These are phyloP conservation scores for Thermothielavioides terrestris DNA, from an alignment of 495 filamentous ascomycete species.

Conservation along the genomic window DNA sequence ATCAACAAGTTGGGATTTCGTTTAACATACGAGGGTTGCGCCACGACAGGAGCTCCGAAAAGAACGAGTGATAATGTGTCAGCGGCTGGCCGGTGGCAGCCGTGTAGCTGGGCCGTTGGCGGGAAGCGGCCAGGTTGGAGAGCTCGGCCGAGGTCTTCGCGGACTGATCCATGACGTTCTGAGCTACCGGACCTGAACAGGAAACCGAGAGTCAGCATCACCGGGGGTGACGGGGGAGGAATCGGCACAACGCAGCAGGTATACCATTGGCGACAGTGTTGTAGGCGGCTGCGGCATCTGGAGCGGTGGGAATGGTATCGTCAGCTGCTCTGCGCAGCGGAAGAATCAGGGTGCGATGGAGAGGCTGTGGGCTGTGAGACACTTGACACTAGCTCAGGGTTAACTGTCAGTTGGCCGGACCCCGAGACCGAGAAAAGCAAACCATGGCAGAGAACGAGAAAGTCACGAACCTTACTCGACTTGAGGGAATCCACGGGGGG, in stretches of 20 bases:
- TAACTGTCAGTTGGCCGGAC: slow-evolving; percentile 31
- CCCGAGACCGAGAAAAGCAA: slow-evolving; percentile 1
- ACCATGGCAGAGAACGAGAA: background rate
- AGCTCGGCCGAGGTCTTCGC: slow-evolving; percentile 67
- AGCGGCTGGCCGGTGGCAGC: slow-evolving; percentile 78
- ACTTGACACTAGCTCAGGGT: too few species aligned
- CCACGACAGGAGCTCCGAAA: slow-evolving; percentile 75
- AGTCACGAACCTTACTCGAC: slow-evolving; percentile 39
- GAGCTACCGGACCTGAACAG: slow-evolving; percentile 65
- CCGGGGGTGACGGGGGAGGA: background rate
- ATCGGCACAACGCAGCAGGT: background rate
- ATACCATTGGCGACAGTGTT: slow-evolving; percentile 35
- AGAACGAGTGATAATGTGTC: slow-evolving; percentile 94
- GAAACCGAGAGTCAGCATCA: slow-evolving; percentile 17
- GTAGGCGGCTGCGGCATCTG: slow-evolving; percentile 38
- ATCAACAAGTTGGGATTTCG: slow-evolving; percentile 15
- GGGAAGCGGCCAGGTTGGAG: slow-evolving; percentile 62
- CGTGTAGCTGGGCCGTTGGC: slow-evolving; percentile 55
- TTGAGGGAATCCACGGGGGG: slow-evolving; percentile 31
- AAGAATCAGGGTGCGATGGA: slow-evolving; percentile 9
- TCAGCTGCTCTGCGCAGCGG: slow-evolving; percentile 13
- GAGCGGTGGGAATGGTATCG: slow-evolving; percentile 1
- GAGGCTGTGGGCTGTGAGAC: slow-evolving; percentile 28
- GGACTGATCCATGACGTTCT: slow-evolving; percentile 65
- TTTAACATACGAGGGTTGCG: slow-evolving; percentile 41